Evolutionary conservation across 2,329 filamentous ascomycete species (phyloP).

Genomic region (Colletotrichum acutatum): DNA sequence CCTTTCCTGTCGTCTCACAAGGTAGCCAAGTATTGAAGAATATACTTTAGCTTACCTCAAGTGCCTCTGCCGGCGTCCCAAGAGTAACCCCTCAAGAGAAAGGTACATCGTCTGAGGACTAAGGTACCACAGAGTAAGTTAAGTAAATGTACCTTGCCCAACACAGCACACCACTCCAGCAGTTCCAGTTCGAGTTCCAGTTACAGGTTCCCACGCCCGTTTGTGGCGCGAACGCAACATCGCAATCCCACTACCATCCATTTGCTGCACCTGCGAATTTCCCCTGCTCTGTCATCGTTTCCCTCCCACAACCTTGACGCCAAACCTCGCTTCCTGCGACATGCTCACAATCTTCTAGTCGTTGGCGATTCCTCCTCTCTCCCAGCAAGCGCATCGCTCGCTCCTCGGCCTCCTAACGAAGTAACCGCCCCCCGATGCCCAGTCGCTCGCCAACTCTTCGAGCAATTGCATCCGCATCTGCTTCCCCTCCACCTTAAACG

Average conservation of each 20-base stretch:
- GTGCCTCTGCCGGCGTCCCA: neutral
- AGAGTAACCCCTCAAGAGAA: neutral
- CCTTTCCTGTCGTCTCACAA: neutral
- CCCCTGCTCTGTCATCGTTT: neutral
- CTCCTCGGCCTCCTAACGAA: neutral
- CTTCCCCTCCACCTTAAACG: slow-evolving; percentile 18
- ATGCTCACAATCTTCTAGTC: neutral
- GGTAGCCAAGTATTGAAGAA: neutral
- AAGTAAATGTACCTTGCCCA: slow-evolving; percentile 3
- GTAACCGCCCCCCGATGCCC: slow-evolving; percentile 7
- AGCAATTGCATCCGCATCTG: slow-evolving; percentile 19
- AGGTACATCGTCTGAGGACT: neutral
- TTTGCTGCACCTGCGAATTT: slow-evolving; percentile 21
- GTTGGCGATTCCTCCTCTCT: neutral
- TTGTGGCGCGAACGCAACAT: slow-evolving; percentile 26
- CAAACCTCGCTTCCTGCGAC: neutral
- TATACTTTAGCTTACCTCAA: neutral
- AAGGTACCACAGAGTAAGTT: slow-evolving; percentile 6
- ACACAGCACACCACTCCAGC: slow-evolving; percentile 23
- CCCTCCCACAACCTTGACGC: neutral
- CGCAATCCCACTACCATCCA: slow-evolving; percentile 18
- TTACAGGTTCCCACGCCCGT: slow-evolving; percentile 33
- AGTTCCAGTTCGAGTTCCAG: slow-evolving; percentile 30
- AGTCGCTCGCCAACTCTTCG: slow-evolving; percentile 1
- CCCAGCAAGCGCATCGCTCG: slow-evolving; percentile 15